Evolutionary conservation across 768 basidiomycete species (phyloP).

Genomic region (Lyophyllum atratum): DNA sequence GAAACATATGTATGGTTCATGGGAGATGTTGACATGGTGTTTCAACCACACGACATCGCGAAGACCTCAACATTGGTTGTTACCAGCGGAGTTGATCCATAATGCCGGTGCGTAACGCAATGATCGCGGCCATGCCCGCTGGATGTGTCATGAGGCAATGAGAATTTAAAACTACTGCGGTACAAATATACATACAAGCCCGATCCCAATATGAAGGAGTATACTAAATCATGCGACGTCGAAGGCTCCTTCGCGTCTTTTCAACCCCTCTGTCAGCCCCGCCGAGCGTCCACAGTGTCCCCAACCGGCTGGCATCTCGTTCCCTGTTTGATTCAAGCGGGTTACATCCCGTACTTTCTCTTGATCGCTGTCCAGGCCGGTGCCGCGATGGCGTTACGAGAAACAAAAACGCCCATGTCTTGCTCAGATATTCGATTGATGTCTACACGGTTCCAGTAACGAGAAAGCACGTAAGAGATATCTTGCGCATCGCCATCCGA

Average conservation of each 20-base stretch:
- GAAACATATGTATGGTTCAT: not conserved
- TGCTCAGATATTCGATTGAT: slow-evolving; percentile 85
- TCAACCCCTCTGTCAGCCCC: slow-evolving; percentile 3
- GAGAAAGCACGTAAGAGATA: slow-evolving; percentile 67
- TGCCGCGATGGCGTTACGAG: slow-evolving; percentile 56
- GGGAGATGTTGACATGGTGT: not conserved
- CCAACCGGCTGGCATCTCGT: slow-evolving; percentile 1
- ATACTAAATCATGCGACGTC: slow-evolving; percentile 5
- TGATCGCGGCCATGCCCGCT: slow-evolving; percentile 1
- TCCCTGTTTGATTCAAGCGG: not conserved
- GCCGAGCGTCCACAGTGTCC: not conserved
- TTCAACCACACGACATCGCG: not conserved
- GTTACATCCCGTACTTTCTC: slow-evolving; percentile 69
- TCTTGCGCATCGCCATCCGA: slow-evolving; percentile 77
- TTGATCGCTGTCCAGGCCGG: slow-evolving; percentile 77
- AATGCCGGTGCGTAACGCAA: not conserved
- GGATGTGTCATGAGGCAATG: not conserved
- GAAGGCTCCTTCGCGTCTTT: slow-evolving; percentile 10
- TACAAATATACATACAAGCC: slow-evolving; percentile 3
- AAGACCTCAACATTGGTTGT: not conserved
- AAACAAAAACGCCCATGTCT: slow-evolving; percentile 80
- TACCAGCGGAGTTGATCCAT: slow-evolving; percentile 1
- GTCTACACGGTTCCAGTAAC: slow-evolving; percentile 82
- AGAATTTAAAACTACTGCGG: not conserved
- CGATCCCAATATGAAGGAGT: slow-evolving; percentile 2